Conservation (phyloP, 805 yeast genomes). For the Candida nitratophila region DNA sequence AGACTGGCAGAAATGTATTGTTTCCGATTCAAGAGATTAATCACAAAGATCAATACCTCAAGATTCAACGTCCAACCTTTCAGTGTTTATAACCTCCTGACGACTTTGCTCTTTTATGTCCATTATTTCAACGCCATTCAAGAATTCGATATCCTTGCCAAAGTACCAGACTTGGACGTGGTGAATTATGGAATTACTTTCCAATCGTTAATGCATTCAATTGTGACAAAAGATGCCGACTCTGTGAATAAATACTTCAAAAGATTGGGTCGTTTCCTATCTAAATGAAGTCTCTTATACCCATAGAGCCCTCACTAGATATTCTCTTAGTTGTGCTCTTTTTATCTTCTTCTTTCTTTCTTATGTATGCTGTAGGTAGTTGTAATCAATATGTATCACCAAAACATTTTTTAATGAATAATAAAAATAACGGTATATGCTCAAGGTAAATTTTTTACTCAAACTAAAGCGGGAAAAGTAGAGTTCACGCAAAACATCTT, state of each 20-base stretch:
- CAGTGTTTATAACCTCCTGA: conserved; percentile 18
- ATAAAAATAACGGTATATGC: too few species aligned
- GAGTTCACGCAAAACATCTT: too few species aligned
- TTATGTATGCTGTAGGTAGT: too few species aligned
- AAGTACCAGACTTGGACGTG: conserved; percentile 13
- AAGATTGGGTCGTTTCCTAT: conserved; percentile 1
- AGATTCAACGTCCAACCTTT: conserved; percentile 13
- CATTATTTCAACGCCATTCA: conserved; percentile 19
- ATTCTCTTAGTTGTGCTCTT: too few species aligned
- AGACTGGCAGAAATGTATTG: conserved; percentile 26
- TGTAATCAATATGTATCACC: too few species aligned
- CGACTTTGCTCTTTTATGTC: conserved; percentile 19
- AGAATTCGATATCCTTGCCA: conserved; percentile 13
- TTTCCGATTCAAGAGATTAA: conserved; percentile 18
- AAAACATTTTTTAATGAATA: too few species aligned
- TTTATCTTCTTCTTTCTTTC: too few species aligned
- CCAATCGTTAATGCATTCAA: conserved; percentile 22
- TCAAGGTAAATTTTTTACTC: too few species aligned
- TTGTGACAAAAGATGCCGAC: conserved; percentile 8
- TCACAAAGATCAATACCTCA: conserved; percentile 16
- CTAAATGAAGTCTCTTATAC: too few species aligned
- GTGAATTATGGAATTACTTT: conserved; percentile 21
- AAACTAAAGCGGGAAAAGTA: too few species aligned
- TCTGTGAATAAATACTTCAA: conserved; percentile 8
- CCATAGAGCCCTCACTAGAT: too few species aligned